These are phyloP conservation scores for Pilatotrama ljubarskyi DNA, from an alignment of 768 basidiomycete genomes.

Conservation along the genomic window DNA sequence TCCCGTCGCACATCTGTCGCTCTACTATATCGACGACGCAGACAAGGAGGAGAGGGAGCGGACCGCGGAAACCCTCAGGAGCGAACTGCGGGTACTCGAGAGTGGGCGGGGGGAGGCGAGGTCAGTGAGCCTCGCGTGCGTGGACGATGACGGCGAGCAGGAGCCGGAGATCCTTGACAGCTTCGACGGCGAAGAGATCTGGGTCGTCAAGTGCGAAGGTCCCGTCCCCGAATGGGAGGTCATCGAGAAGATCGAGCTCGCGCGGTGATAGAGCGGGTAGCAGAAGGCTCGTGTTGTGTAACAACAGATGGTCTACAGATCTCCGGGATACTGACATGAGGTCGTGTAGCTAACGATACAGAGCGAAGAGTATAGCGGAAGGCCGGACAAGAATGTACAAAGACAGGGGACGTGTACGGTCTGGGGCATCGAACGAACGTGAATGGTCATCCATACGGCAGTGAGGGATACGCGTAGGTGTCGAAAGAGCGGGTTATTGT, in stretches of 20 bases:
- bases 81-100: constrained; percentile 37
- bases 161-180: constrained; percentile 22
- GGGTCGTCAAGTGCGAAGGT: constrained; percentile 32
- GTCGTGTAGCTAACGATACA: constrained; percentile 7
- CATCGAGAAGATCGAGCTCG: constrained; percentile 24
- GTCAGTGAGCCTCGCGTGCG: constrained; percentile 5
- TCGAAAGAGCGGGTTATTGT: background rate
- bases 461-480: background rate
- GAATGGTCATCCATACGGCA: background rate
- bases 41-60: constrained; percentile 58
- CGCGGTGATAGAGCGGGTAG: background rate
- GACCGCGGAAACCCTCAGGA: constrained; percentile 45
- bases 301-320: background rate
- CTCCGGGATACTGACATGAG: background rate
- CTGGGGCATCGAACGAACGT: background rate
- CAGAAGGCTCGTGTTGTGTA: background rate
- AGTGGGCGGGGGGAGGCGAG: constrained; percentile 29
- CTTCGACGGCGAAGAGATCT: constrained; percentile 31
- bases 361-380: constrained; percentile 2
- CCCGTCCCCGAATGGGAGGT: constrained; percentile 30
- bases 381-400: background rate
- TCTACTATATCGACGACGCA: constrained; percentile 71
- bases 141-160: constrained; percentile 5
- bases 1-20: constrained; percentile 67
- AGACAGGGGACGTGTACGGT: background rate